Conservation (phyloP, 2,329 filamentous ascomycete species). For the Claviceps sp. region DNA sequence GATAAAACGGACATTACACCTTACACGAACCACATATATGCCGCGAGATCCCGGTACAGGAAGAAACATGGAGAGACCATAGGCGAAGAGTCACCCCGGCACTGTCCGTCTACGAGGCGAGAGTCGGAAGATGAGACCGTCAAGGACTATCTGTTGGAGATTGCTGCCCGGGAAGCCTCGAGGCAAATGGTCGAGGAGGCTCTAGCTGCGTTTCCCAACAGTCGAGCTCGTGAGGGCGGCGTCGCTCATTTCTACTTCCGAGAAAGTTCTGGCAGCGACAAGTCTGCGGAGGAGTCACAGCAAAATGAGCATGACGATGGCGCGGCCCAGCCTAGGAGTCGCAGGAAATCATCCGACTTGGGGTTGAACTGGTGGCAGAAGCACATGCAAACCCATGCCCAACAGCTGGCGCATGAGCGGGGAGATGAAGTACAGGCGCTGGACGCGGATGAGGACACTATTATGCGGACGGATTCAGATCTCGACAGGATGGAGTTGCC, state of each 20-base stretch:
- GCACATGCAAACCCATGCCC: constrained; percentile 68
- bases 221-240: constrained; percentile 53
- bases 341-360: constrained; percentile 49
- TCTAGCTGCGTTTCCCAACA: constrained; percentile 63
- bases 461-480: constrained; percentile 26
- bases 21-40: constrained; percentile 48
- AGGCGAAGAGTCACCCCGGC: constrained; percentile 18
- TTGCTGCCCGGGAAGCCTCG: constrained; percentile 70
- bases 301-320: constrained; percentile 13
- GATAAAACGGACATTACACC: constrained; percentile 63
- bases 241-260: constrained; percentile 59
- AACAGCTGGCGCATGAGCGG: constrained; percentile 43
- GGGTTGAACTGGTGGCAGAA: constrained; percentile 61
- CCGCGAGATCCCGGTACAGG: constrained; percentile 26
- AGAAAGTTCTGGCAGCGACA: constrained; percentile 47
- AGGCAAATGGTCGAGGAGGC: constrained; percentile 67
- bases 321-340: constrained; percentile 17
- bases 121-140: constrained; percentile 65
- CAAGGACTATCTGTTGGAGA: constrained; percentile 61
- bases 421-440: constrained; percentile 14
- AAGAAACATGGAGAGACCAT: constrained; percentile 17
- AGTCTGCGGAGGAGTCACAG: constrained; percentile 26
- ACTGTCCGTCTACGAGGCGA: constrained; percentile 35
- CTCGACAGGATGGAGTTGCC: constrained; percentile 29
- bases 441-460: constrained; percentile 13